Evolutionary conservation across 2,329 filamentous ascomycete genomes (phyloP).

Genomic region (Monilinia aucupariae): DNA sequence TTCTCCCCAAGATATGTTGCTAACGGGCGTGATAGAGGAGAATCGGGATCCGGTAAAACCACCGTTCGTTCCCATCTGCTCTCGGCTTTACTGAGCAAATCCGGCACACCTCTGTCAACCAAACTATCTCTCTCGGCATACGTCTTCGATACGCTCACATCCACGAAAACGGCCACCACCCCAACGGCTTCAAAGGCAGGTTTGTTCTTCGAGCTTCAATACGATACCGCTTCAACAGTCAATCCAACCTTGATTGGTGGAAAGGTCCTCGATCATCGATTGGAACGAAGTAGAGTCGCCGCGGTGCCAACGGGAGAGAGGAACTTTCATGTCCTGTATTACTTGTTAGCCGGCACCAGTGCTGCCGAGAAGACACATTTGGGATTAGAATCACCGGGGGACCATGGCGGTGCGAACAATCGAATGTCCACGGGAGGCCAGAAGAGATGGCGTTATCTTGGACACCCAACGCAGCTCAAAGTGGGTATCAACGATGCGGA

Average conservation of each 20-base stretch:
- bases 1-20: not conserved
- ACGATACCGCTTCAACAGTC: conserved; percentile 79
- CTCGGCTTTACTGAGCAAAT: conserved; percentile 78
- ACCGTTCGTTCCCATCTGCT: conserved; percentile 87
- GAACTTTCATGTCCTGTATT: conserved; percentile 95
- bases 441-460: conserved; percentile 92
- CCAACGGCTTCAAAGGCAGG: conserved; percentile 94
- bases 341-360: conserved; percentile 87
- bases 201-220: conserved; percentile 92
- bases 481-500: conserved; percentile 94
- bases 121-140: conserved; percentile 93
- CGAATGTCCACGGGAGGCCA: conserved; percentile 47
- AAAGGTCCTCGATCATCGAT: conserved; percentile 86
- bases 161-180: conserved; percentile 93
- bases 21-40: conserved; percentile 56
- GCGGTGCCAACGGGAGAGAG: conserved; percentile 92
- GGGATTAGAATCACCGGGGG: conserved; percentile 43
- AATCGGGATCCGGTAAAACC: conserved; percentile 94
- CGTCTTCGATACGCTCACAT: conserved; percentile 92
- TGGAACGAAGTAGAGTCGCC: conserved; percentile 87
- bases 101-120: conserved; percentile 84
- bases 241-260: conserved; percentile 87
- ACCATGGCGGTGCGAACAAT: conserved; percentile 39
- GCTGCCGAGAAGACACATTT: conserved; percentile 85
- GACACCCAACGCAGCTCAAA: conserved; percentile 93